These are phyloP conservation scores for Rubus parviflorus DNA, from an alignment of 306 rosid genomes.

Conservation along the genomic window DNA sequence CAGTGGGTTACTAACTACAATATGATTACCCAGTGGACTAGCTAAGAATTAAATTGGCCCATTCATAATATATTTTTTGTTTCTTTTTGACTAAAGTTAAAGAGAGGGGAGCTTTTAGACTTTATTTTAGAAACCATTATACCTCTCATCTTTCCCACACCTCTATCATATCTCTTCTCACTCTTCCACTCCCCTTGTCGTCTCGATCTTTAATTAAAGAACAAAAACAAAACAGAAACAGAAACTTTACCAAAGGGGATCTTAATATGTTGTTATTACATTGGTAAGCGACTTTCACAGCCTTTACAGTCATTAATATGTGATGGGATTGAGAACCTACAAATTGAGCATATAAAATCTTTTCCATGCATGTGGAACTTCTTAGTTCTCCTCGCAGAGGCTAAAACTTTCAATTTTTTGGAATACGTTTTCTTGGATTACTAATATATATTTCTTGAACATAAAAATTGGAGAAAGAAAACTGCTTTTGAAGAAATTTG, in stretches of 20 bases:
- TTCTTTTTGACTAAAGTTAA: no score
- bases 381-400: not conserved
- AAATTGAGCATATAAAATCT: not conserved
- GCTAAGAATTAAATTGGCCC: no score
- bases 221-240: no score
- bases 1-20: no score
- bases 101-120: no score
- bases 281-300: not conserved
- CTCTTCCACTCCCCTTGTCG: no score
- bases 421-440: not conserved
- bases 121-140: no score
- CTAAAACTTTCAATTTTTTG: not conserved
- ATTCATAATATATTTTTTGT: no score
- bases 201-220: no score
- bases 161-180: no score
- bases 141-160: no score
- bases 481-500: conserved; percentile 4
- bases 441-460: not conserved
- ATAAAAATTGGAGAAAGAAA: conserved; percentile 3
- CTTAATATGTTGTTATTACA: not conserved
- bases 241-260: not conserved
- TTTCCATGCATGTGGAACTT: not conserved
- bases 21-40: no score
- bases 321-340: not conserved
- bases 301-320: not conserved